These are phyloP conservation scores for Teunomyces lycoperdinae DNA, from an alignment of 805 yeast genomes.

Conservation along the genomic window DNA sequence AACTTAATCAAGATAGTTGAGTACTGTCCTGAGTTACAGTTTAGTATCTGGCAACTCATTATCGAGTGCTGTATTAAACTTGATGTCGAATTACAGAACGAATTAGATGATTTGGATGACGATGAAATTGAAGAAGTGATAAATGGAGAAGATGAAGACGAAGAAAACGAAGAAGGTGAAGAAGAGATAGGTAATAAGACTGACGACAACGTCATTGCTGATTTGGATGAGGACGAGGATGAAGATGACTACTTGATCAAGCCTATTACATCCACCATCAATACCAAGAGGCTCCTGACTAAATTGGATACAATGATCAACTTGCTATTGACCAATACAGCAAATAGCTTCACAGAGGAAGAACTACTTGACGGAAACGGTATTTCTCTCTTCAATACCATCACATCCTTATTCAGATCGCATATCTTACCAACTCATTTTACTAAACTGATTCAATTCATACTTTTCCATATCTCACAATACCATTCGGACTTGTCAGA, in stretches of 20 bases:
- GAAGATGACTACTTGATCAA: constrained; percentile 47
- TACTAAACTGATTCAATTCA: constrained; percentile 83
- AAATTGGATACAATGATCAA: constrained; percentile 73
- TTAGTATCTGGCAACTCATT: constrained; percentile 74
- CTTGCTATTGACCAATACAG: constrained; percentile 52
- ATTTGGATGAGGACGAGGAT: constrained; percentile 24
- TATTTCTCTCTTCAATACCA: constrained; percentile 64
- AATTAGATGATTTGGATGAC: constrained; percentile 80
- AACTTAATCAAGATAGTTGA: constrained; percentile 59
- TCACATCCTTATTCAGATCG: constrained; percentile 73
- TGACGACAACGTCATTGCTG: constrained; percentile 33
- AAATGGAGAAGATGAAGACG: constrained; percentile 42
- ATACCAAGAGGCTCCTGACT: constrained; percentile 51
- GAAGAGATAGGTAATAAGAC: constrained; percentile 23
- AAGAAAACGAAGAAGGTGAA: constrained; percentile 23
- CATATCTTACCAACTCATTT: constrained; percentile 89
- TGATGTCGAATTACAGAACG: constrained; percentile 90
- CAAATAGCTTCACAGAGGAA: constrained; percentile 47
- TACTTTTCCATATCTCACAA: constrained; percentile 79
- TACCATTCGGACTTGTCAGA: constrained; percentile 80
- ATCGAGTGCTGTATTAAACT: constrained; percentile 78
- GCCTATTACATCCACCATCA: constrained; percentile 40
- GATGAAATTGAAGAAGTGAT: constrained; percentile 53
- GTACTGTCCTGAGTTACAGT: constrained; percentile 75
- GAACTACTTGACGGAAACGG: constrained; percentile 61